These are phyloP conservation scores for Podospora fimiseda DNA, from an alignment of 495 filamentous ascomycete species.

Conservation along the genomic window DNA sequence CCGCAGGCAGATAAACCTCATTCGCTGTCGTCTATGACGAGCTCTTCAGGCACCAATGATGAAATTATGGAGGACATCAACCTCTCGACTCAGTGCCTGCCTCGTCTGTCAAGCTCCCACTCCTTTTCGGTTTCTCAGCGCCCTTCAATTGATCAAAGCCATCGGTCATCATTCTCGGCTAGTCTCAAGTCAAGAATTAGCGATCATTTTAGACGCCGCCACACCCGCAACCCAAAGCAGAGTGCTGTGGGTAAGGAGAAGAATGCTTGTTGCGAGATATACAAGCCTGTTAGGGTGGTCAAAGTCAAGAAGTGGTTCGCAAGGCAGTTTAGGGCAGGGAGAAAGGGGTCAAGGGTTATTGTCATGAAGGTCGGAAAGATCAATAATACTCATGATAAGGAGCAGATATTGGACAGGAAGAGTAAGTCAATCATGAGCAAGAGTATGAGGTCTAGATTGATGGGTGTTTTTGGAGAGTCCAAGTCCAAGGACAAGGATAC, in stretches of 20 bases:
- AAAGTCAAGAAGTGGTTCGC: slow-evolving; percentile 23
- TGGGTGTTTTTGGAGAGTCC: too few species aligned
- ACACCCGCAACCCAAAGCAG: too few species aligned
- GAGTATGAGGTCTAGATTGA: background rate
- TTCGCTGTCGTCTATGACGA: background rate
- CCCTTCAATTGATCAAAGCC: background rate
- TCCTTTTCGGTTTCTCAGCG: background rate
- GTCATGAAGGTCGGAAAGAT: slow-evolving; percentile 1
- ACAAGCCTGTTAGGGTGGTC: background rate
- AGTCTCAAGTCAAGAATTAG: background rate
- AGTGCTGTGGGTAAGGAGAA: too few species aligned
- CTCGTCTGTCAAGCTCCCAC: slow-evolving; percentile 10
- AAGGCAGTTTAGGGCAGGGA: slow-evolving; percentile 14
- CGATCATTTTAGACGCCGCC: background rate
- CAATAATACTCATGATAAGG: background rate
- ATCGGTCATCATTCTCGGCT: background rate
- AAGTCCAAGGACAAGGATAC: too few species aligned
- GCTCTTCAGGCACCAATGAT: background rate
- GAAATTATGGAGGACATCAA: slow-evolving; percentile 2
- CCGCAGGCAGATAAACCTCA: background rate
- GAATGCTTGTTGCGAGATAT: background rate
- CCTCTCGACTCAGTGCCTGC: slow-evolving; percentile 17
- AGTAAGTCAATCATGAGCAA: background rate
- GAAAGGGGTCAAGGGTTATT: slow-evolving; percentile 15
- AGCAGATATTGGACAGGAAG: background rate